Conservation (phyloP, 2,329 filamentous ascomycete genomes). For the Epichloe festucae region DNA sequence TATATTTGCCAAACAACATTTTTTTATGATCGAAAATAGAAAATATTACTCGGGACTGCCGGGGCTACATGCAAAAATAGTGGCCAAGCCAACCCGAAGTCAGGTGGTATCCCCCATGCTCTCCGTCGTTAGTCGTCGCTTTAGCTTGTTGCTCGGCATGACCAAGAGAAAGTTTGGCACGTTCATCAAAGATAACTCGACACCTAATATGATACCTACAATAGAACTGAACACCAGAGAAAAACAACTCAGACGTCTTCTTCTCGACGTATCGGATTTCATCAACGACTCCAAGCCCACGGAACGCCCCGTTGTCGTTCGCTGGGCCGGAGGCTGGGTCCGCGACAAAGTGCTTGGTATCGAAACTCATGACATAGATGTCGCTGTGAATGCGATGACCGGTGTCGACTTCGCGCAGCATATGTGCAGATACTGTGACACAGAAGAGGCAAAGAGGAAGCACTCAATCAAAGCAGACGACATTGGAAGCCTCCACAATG, state of each 20-base stretch:
- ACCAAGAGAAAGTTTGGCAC: constrained; percentile 3
- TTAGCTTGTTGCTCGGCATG: constrained; percentile 1
- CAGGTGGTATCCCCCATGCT: background rate
- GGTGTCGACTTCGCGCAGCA: constrained; percentile 61
- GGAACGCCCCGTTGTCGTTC: constrained; percentile 46
- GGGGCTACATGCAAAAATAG: too few species aligned
- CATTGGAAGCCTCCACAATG: constrained; percentile 5
- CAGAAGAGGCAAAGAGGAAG: background rate
- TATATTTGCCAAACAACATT: too few species aligned
- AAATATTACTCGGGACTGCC: too few species aligned
- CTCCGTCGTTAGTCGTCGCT: background rate
- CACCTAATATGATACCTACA: constrained; percentile 10
- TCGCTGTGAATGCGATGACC: constrained; percentile 76
- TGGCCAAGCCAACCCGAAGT: too few species aligned
- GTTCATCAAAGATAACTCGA: constrained; percentile 12
- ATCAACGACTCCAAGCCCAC: constrained; percentile 34
- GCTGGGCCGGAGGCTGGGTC: constrained; percentile 81
- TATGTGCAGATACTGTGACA: constrained; percentile 54
- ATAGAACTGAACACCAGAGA: constrained; percentile 56
- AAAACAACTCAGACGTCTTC: constrained; percentile 55
- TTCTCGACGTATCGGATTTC: constrained; percentile 68
- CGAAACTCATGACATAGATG: constrained; percentile 69
- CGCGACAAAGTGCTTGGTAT: constrained; percentile 68
- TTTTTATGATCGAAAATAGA: too few species aligned
- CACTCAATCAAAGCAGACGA: constrained; percentile 2